Evolutionary conservation across 225 moss, liverwort and hornwort species (phyloP).

Genomic region (Sphagnum contortum): DNA sequence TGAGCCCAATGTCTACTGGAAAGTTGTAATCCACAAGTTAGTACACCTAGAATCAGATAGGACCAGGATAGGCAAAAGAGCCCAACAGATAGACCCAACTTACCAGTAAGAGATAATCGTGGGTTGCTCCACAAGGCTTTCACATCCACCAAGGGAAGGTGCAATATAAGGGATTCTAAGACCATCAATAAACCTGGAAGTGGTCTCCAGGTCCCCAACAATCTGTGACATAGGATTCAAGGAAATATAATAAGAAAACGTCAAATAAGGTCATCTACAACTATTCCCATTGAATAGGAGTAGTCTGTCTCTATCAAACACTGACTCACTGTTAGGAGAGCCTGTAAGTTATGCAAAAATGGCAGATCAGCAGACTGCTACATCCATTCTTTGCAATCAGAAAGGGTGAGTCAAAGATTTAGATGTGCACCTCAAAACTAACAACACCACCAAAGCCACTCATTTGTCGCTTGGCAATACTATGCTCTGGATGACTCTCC

Average conservation of each 20-base stretch:
- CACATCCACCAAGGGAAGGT: conserved; percentile 90
- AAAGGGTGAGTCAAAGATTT: no score
- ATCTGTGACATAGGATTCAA: conserved; percentile 26
- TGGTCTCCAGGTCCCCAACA: conserved; percentile 68
- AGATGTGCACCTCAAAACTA: conserved; percentile 78
- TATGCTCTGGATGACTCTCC: conserved; percentile 99
- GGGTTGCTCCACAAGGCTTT: conserved; percentile 95
- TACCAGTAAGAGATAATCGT: conserved; percentile 99
- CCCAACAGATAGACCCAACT: neutral
- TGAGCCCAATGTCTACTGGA: neutral
- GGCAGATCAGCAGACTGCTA: no score
- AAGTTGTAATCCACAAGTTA: no score
- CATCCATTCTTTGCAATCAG: no score
- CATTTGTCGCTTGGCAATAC: conserved; percentile 97
- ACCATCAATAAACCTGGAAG: conserved; percentile 90
- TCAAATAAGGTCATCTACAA: no score
- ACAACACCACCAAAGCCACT: conserved; percentile 93
- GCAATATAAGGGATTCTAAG: conserved; percentile 94
- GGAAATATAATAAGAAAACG: no score
- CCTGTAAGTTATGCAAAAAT: no score
- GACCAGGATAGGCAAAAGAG: no score
- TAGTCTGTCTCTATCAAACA: no score
- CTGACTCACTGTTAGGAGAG: no score
- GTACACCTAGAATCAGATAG: no score
- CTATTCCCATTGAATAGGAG: no score